Evolutionary conservation across 805 yeast genomes (phyloP).

Genomic region (Candida glaebosa): DNA sequence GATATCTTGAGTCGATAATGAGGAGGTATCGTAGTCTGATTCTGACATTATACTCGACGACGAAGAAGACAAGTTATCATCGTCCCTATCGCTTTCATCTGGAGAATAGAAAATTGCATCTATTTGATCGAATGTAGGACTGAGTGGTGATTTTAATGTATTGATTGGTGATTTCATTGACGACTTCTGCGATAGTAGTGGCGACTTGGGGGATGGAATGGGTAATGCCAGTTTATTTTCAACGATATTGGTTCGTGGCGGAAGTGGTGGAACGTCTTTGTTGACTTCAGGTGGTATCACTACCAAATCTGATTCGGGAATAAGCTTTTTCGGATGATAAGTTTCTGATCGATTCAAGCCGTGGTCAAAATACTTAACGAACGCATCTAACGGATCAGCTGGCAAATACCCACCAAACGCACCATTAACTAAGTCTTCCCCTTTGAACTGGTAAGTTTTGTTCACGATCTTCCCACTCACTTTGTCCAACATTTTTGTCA

Average conservation of each 20-base stretch:
- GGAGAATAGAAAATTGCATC: neutral
- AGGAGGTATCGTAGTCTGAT: neutral
- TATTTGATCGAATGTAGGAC: neutral
- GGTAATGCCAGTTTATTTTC: constrained; percentile 6
- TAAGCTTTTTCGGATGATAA: constrained; percentile 24
- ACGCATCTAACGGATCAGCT: constrained; percentile 32
- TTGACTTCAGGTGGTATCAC: constrained; percentile 11
- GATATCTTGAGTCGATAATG: constrained; percentile 4
- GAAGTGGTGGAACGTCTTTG: constrained; percentile 24
- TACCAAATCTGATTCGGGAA: constrained; percentile 10
- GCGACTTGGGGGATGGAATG: constrained; percentile 4
- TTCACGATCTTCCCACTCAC: constrained; percentile 16
- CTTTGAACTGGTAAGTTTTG: constrained; percentile 23
- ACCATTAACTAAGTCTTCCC: constrained; percentile 27
- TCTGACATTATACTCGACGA: constrained; percentile 8
- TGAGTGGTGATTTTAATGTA: neutral
- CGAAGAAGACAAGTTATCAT: constrained; percentile 8
- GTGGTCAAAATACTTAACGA: constrained; percentile 23
- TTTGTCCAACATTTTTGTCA: constrained; percentile 27
- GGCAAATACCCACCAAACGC: constrained; percentile 26
- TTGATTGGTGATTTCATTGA: neutral
- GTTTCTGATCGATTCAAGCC: constrained; percentile 21
- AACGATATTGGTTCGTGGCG: constrained; percentile 27
- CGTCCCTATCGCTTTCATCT: constrained; percentile 1
- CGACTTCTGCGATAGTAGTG: neutral